phyloP scores from a whole-genome alignment of 805 yeast genomes.

The Wickerhamiella nectarea region DNA sequence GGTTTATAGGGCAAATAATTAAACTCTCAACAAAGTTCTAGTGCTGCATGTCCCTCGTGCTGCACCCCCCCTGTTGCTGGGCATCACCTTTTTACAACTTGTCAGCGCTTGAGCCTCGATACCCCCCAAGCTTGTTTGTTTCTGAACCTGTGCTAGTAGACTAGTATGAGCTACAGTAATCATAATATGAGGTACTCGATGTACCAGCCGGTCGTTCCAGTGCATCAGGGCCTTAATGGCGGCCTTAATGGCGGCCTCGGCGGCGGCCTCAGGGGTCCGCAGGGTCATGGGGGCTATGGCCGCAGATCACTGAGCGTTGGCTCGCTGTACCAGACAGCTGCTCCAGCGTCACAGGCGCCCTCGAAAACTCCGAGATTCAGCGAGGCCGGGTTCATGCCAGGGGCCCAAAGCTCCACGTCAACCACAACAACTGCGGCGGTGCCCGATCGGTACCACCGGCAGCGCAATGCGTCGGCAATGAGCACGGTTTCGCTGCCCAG shows the following conservation, averaged over 20 bases:
- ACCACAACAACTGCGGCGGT: constrained; percentile 4
- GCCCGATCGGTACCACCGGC: constrained; percentile 14
- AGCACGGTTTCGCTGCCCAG: constrained; percentile 7
- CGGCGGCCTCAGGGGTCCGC: not conserved
- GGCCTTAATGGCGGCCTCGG: not conserved
- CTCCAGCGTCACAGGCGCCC: not conserved
- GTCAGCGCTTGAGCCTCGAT: constrained; percentile 1
- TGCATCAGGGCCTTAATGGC: not conserved
- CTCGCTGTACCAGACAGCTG: not conserved
- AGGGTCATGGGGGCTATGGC: not conserved
- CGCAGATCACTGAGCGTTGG: not conserved
- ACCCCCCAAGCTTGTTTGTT: not conserved
- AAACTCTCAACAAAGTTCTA: not conserved
- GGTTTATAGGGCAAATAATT: no score
- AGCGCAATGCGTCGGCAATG: constrained; percentile 5
- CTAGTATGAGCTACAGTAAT: constrained; percentile 4
- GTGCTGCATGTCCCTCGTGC: not conserved
- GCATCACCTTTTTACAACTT: not conserved
- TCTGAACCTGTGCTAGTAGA: not conserved
- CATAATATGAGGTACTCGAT: constrained; percentile 6
- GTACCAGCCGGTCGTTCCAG: constrained; percentile 2
- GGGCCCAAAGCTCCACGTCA: not conserved
- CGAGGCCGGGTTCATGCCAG: constrained; percentile 4
- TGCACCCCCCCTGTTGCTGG: constrained; percentile 7
- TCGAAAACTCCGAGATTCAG: not conserved